A percentile compares a stretch with the other conserved stretches of the same genome.
These are phyloP conservation scores for Paecilomyces sp. DNA, from an alignment of 2,329 filamentous ascomycete species.

Conservation along the genomic window DNA sequence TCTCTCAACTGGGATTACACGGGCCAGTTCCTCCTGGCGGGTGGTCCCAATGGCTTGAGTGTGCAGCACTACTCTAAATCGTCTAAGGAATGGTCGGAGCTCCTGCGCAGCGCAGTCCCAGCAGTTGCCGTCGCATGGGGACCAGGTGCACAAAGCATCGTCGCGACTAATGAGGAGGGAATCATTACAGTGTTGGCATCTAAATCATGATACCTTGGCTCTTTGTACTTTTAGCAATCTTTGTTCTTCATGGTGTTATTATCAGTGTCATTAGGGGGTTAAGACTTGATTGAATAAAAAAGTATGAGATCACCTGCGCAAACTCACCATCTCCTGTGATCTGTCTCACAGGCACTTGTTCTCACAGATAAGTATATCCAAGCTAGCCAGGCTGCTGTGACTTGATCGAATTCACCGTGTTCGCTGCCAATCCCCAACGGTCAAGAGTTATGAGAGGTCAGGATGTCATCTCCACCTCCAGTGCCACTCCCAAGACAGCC, in stretches of 20 bases:
- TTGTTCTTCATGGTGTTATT: constrained; percentile 8
- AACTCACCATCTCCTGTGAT: not conserved
- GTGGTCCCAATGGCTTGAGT: constrained; percentile 70
- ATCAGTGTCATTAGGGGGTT: not conserved
- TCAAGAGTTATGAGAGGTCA: not conserved
- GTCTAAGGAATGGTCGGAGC: constrained; percentile 82
- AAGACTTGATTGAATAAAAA: not conserved
- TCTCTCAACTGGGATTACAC: constrained; percentile 87
- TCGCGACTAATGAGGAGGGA: constrained; percentile 69
- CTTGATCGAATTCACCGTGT: not conserved
- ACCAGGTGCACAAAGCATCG: constrained; percentile 61
- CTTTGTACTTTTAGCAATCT: constrained; percentile 12
- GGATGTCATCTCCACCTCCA: constrained; percentile 1
- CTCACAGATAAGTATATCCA: not conserved
- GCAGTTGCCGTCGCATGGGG: constrained; percentile 75
- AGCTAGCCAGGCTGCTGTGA: not conserved
- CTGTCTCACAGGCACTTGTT: not conserved
- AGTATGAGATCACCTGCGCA: not conserved
- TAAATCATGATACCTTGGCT: constrained; percentile 37
- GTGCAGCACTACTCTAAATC: constrained; percentile 87
- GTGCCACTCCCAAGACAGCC: constrained; percentile 1
- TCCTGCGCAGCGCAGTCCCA: constrained; percentile 66
- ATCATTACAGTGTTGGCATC: constrained; percentile 62
- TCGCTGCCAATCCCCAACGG: not conserved
- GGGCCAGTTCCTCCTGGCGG: constrained; percentile 82